These are phyloP conservation scores for Penicillium parvum DNA, from an alignment of 495 filamentous ascomycete species.

Conservation along the genomic window DNA sequence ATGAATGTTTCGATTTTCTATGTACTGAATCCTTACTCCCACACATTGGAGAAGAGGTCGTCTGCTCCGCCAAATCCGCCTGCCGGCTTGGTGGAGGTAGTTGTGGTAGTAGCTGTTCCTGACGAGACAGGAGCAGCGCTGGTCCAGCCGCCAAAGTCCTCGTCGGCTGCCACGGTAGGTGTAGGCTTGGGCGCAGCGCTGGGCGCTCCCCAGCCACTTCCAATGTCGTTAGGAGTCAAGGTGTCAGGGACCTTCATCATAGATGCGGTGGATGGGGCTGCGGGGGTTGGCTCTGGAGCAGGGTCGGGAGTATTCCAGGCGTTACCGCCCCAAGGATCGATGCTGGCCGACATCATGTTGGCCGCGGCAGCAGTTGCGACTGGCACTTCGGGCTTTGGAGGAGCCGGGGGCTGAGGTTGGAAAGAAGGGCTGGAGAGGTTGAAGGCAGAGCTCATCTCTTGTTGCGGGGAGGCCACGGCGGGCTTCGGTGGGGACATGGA, in stretches of 20 bases:
- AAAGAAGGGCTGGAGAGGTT: slow-evolving; percentile 63
- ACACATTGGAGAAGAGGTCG: slow-evolving; percentile 92
- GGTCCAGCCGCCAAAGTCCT: slow-evolving; percentile 93
- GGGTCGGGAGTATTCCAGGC: slow-evolving; percentile 50
- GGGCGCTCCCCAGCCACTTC: slow-evolving; percentile 53
- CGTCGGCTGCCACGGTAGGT: slow-evolving; percentile 71
- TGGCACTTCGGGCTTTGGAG: slow-evolving; percentile 33
- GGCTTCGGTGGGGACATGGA: slow-evolving; percentile 42
- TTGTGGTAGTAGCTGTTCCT: slow-evolving; percentile 32
- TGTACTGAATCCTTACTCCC: slow-evolving; percentile 52
- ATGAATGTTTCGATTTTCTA: slow-evolving; percentile 10
- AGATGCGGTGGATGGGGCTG: slow-evolving; percentile 21
- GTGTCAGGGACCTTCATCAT: slow-evolving; percentile 48
- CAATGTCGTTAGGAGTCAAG: slow-evolving; percentile 42
- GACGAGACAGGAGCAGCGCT: slow-evolving; percentile 56
- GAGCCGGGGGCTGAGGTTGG: slow-evolving; percentile 42
- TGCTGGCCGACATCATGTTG: slow-evolving; percentile 30
- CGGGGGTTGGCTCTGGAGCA: slow-evolving; percentile 24
- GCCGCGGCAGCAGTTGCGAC: slow-evolving; percentile 30
- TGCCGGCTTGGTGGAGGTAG: slow-evolving; percentile 41
- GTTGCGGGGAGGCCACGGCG: slow-evolving; percentile 33
- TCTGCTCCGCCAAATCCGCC: slow-evolving; percentile 67
- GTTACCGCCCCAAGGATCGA: slow-evolving; percentile 49
- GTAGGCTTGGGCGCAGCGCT: slow-evolving; percentile 36
- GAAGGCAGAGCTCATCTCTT: slow-evolving; percentile 62